Evolutionary conservation across 2,329 filamentous ascomycete genomes (phyloP).

Genomic region (Orbilia oligospora): DNA sequence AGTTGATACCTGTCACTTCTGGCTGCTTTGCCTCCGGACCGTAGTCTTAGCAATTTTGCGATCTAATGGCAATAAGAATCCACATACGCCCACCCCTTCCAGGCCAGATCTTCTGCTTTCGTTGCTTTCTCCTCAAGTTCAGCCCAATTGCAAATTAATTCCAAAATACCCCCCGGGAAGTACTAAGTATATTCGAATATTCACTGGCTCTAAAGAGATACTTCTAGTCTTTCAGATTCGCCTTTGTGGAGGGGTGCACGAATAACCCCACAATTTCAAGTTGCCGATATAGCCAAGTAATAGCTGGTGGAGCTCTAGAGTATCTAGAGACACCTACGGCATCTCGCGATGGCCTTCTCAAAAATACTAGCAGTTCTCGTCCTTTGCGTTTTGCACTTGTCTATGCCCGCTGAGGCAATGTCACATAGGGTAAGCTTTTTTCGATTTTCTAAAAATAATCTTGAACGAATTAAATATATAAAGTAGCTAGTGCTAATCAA

Average conservation of each 20-base stretch:
- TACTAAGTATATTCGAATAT: no score
- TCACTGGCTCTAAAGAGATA: no score
- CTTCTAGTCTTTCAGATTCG: no score
- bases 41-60: neutral
- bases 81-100: neutral
- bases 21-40: neutral
- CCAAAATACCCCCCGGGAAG: no score
- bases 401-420: neutral
- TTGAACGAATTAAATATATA: no score
- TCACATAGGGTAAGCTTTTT: neutral
- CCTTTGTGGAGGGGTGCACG: no score
- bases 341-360: neutral
- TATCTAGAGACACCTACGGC: no score
- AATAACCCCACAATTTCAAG: no score
- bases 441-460: neutral
- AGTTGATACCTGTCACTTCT: neutral
- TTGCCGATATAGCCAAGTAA: neutral
- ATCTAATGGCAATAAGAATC: neutral
- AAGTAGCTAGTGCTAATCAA: no score
- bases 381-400: neutral
- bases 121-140: neutral
- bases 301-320: no score
- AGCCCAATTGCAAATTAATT: neutral
- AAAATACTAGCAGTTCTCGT: neutral
- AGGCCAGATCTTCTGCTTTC: neutral